Evolutionary conservation across 495 filamentous ascomycete genomes (phyloP).

Genomic region (Aspergillus mulundensis): DNA sequence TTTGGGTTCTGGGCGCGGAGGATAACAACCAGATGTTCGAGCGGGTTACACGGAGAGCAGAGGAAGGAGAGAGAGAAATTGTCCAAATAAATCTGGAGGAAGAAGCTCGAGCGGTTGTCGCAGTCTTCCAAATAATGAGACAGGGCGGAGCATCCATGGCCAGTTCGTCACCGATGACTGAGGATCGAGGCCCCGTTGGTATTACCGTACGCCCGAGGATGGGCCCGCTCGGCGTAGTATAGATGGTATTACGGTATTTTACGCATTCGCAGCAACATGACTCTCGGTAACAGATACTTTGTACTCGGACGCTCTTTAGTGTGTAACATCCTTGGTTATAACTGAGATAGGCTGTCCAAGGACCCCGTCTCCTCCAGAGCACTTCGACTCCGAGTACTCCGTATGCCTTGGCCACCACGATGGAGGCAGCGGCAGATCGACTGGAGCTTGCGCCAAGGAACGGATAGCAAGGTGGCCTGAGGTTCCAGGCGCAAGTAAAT

Average conservation of each 20-base stretch:
- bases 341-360: too few species aligned
- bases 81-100: not conserved
- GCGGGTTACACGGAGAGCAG: not conserved
- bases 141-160: not conserved
- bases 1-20: not conserved
- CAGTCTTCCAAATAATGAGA: not conserved
- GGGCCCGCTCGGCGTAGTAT: not conserved
- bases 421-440: not conserved
- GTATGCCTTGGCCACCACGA: too few species aligned
- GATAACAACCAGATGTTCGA: not conserved
- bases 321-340: too few species aligned
- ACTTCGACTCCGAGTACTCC: too few species aligned
- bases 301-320: not conserved
- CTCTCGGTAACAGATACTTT: not conserved
- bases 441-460: slow-evolving; percentile 3
- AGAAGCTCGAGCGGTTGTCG: not conserved
- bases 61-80: not conserved
- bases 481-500: slow-evolving; percentile 7
- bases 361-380: too few species aligned
- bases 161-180: not conserved
- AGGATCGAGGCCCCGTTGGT: not conserved
- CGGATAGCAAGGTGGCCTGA: slow-evolving; percentile 3
- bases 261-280: not conserved
- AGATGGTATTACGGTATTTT: not conserved
- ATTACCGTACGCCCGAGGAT: not conserved